Conservation (phyloP, 257 asterid genomes). For the Thymus quinquecostatus region DNA sequence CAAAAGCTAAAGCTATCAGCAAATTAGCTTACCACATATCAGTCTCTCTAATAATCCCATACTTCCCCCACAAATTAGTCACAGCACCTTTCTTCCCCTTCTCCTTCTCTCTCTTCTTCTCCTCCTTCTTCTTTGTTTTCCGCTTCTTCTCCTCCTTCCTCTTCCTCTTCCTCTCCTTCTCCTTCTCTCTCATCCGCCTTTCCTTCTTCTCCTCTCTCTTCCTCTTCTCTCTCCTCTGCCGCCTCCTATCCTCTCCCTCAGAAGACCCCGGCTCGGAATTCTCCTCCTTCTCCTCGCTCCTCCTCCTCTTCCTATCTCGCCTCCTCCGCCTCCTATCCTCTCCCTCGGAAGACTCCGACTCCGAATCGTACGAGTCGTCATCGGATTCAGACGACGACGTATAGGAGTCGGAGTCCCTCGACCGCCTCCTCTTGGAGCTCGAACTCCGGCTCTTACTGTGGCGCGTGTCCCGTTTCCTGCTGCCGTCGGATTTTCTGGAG, state of each 20-base stretch:
- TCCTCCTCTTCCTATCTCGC: conserved; percentile 52
- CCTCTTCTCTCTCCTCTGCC: conserved; percentile 55
- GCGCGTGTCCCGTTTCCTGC: conserved; percentile 41
- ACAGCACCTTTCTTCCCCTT: conserved; percentile 82
- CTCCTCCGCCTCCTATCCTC: conserved; percentile 57
- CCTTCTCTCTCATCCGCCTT: conserved; percentile 51
- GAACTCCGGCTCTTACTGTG: conserved; percentile 44
- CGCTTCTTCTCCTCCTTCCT: conserved; percentile 41
- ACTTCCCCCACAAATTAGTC: conserved; percentile 91
- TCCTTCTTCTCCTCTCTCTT: conserved; percentile 55
- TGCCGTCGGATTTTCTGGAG: conserved; percentile 44
- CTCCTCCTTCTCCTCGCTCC: conserved; percentile 45
- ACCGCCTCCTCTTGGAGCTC: conserved; percentile 48
- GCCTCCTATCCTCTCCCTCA: conserved; percentile 54
- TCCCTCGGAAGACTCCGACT: conserved; percentile 42
- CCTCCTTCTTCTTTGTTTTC: conserved; percentile 46
- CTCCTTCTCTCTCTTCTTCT: conserved; percentile 55
- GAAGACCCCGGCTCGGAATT: conserved; percentile 50
- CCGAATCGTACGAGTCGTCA: conserved; percentile 39
- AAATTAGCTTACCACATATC: conserved; percentile 81
- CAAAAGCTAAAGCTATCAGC: conserved; percentile 6
- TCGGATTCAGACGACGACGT: conserved; percentile 60
- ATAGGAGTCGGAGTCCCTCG: conserved; percentile 59
- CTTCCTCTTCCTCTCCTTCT: conserved; percentile 40
- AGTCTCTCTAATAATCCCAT: conserved; percentile 91